Conservation (phyloP, 1,284 basidiomycete species). For the Ustilago vetiveriae region DNA sequence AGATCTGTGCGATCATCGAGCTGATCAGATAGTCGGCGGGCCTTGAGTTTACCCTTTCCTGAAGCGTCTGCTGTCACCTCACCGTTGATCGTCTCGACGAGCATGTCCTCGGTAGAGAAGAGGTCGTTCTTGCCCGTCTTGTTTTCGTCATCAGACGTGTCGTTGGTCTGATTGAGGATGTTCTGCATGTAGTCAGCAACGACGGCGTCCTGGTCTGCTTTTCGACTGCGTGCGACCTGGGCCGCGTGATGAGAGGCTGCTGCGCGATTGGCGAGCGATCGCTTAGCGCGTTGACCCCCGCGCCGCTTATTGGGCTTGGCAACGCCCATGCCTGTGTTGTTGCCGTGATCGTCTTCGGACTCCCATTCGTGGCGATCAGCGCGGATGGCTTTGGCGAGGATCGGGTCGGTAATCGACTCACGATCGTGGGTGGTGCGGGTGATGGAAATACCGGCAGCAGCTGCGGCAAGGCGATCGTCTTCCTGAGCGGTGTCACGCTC, state of each 20-base stretch:
- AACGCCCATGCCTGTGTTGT: conserved; percentile 10
- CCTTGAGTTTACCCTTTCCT: conserved; percentile 32
- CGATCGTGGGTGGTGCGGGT: conserved; percentile 10
- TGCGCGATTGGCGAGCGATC: conserved; percentile 19
- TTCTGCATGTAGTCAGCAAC: conserved; percentile 64
- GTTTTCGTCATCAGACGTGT: conserved; percentile 16
- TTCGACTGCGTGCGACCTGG: conserved; percentile 26
- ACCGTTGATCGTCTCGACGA: conserved; percentile 27
- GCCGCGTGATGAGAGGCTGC: conserved; percentile 20
- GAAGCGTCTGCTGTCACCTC: conserved; percentile 1
- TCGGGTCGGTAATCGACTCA: conserved; percentile 29
- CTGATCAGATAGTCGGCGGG: conserved; percentile 26
- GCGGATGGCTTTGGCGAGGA: conserved; percentile 37
- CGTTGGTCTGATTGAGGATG: conserved; percentile 40
- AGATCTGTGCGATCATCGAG: conserved; percentile 39
- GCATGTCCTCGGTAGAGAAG: conserved; percentile 15
- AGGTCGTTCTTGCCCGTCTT: conserved; percentile 9
- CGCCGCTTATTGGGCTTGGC: conserved; percentile 23
- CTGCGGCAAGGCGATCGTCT: conserved; percentile 28
- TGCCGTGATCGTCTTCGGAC: conserved; percentile 16
- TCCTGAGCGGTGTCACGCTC: conserved; percentile 7
- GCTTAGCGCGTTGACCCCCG: conserved; percentile 41
- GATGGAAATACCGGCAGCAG: conserved; percentile 43
- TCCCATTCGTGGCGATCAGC: conserved; percentile 48
- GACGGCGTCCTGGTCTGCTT: conserved; percentile 54